Percentiles rank a stretch among this genome's conserved stretches.
Conservation (phyloP, 2,329 filamentous ascomycete genomes). For the Zopfia rhizophila region DNA sequence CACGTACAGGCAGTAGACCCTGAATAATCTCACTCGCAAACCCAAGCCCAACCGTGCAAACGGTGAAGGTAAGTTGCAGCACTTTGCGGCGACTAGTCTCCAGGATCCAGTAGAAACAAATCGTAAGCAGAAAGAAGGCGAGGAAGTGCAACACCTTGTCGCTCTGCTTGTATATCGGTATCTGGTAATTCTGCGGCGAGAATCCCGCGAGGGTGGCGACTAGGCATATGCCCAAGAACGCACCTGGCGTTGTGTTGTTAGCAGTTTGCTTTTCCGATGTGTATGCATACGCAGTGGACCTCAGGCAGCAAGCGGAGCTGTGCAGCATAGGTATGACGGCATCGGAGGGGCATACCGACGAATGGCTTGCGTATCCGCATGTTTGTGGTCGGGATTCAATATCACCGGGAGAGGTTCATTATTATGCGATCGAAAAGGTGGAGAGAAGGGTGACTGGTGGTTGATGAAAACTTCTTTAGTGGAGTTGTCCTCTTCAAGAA, state of each 20-base stretch:
- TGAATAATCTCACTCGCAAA: slow-evolving; percentile 82
- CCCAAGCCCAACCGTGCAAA: slow-evolving; percentile 78
- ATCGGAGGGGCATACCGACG: slow-evolving; percentile 71
- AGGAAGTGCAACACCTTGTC: slow-evolving; percentile 90
- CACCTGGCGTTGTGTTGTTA: slow-evolving; percentile 43
- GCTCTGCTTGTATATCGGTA: slow-evolving; percentile 71
- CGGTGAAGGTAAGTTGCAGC: slow-evolving; percentile 81
- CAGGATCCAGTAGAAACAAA: slow-evolving; percentile 94
- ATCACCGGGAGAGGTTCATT: slow-evolving; percentile 19
- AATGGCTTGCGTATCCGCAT: slow-evolving; percentile 93
- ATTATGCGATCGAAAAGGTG: too few species aligned
- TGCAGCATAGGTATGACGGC: slow-evolving; percentile 17
- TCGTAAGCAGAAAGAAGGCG: slow-evolving; percentile 89
- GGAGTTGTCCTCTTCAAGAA: too few species aligned
- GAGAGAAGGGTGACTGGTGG: too few species aligned
- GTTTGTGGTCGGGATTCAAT: neutral
- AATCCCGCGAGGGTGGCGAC: slow-evolving; percentile 79
- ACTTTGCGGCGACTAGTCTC: slow-evolving; percentile 89
- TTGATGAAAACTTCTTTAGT: neutral
- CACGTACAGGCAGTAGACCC: slow-evolving; percentile 69
- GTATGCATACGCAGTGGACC: slow-evolving; percentile 18
- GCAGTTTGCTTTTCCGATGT: neutral
- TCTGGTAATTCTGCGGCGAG: slow-evolving; percentile 59
- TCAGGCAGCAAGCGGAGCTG: slow-evolving; percentile 19
- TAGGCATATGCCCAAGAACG: slow-evolving; percentile 68